Evolutionary conservation across 164 flowering plant genomes (phyloP), one percentile per base, ranked within the genome.

Genomic region (Umbilicus rupestris): DNA sequence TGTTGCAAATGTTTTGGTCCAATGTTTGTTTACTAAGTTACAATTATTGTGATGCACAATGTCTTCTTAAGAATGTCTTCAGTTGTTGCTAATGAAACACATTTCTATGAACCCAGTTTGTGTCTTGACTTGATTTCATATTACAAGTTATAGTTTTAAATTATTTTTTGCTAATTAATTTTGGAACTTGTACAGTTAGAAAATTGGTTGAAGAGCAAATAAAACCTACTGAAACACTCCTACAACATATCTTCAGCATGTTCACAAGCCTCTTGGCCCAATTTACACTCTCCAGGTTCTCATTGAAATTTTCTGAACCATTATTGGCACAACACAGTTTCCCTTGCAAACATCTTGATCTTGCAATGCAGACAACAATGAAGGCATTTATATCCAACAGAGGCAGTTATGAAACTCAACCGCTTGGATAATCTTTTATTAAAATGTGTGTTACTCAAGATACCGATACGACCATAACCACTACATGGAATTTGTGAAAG

Each of bases 181-280:
- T 9, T 41, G 62, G 28, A 59, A 52, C 67, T 26, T 2, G 46
- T 14, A 15, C 22, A 2, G 45, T 35, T 4, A 41, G 19, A 58
- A 17, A 70, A 60, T 86, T 85, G 87, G 85, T 86, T 6, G 67
- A 62, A 7, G 73, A 39, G 55, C 81, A 75, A 72, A 17, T 79
- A 55, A 90, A 82, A 71, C 72, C 84, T 4, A 73, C 75, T 19
- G 95, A 88, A 8, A 17, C 72, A 1, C 60, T 80, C 30, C 92
- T 92, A 74, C 64, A 75, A 41, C 89, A 90, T 35, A 92, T 90
- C 70, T 84, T 92, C 71, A 90, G 96, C 78, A 90, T 92, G 98
- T 88, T 81, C 69, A 79, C 66, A 22, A 72, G 88, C 3, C 76
- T 92, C 26, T 67, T 83, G 19, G 84, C 86, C 57, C 31, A 44